Conservation (phyloP, 306 rosid genomes). For the Cotoneaster glaucophyllus region DNA sequence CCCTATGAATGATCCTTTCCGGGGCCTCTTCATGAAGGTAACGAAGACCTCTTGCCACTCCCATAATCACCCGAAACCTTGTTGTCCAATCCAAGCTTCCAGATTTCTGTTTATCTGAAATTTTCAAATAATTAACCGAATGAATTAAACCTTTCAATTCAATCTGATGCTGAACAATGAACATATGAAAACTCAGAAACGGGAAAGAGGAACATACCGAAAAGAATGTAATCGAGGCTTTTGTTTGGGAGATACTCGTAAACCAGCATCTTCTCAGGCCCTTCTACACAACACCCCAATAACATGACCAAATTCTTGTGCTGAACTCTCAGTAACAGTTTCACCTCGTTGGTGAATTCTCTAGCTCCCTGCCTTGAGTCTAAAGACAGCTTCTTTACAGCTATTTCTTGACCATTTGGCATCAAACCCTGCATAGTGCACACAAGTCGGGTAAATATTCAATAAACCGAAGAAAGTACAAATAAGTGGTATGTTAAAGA, state of each 20-base stretch:
- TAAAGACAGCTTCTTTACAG: slow-evolving; percentile 73
- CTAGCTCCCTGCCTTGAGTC: slow-evolving; percentile 72
- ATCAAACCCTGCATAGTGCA: slow-evolving; percentile 54
- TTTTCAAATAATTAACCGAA: background rate
- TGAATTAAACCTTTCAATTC: background rate
- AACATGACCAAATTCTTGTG: slow-evolving; percentile 73
- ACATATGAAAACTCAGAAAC: background rate
- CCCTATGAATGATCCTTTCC: slow-evolving; percentile 77
- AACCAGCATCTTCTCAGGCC: slow-evolving; percentile 92
- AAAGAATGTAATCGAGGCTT: slow-evolving; percentile 78
- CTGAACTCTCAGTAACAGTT: slow-evolving; percentile 64
- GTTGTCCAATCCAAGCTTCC: slow-evolving; percentile 59
- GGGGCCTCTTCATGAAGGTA: slow-evolving; percentile 91
- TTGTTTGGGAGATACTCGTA: slow-evolving; percentile 80
- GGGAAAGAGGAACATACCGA: slow-evolving; percentile 32
- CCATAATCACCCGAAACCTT: slow-evolving; percentile 52
- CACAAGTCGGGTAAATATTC: background rate
- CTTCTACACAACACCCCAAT: slow-evolving; percentile 82
- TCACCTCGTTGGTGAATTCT: slow-evolving; percentile 83
- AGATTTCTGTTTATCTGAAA: slow-evolving; percentile 63
- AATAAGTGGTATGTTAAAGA: background rate
- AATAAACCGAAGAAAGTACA: background rate
- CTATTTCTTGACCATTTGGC: slow-evolving; percentile 89
- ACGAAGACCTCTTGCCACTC: slow-evolving; percentile 73
- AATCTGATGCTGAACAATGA: background rate